These are phyloP conservation scores for Metschnikowia dekortorum DNA, from an alignment of 805 yeast genomes.

Conservation along the genomic window DNA sequence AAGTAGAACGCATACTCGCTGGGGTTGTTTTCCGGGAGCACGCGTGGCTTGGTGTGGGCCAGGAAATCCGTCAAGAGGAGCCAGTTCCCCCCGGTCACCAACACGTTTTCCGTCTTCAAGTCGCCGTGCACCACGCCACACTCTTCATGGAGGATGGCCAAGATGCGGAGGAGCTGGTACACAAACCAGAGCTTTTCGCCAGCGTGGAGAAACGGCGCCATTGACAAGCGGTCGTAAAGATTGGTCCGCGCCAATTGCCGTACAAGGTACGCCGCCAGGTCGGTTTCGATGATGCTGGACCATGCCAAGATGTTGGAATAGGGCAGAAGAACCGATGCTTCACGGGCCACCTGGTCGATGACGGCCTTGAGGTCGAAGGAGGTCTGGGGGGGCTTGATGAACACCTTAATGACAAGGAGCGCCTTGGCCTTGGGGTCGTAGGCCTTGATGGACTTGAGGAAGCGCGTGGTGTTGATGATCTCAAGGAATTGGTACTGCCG, in stretches of 20 bases:
- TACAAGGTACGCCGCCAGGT: slow-evolving; percentile 84
- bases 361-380: slow-evolving; percentile 22
- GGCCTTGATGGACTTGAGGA: slow-evolving; percentile 81
- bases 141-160: slow-evolving; percentile 58
- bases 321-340: slow-evolving; percentile 35
- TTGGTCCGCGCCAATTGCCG: slow-evolving; percentile 77
- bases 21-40: slow-evolving; percentile 88
- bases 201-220: slow-evolving; percentile 79
- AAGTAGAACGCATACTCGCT: slow-evolving; percentile 87
- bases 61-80: slow-evolving; percentile 78
- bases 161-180: slow-evolving; percentile 68
- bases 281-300: slow-evolving; percentile 74
- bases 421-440: slow-evolving; percentile 62
- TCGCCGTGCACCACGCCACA: slow-evolving; percentile 77
- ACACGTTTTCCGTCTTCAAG: slow-evolving; percentile 81
- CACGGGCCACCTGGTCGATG: slow-evolving; percentile 30
- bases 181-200: slow-evolving; percentile 82
- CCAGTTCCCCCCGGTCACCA: slow-evolving; percentile 91
- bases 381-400: slow-evolving; percentile 63
- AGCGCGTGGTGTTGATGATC: slow-evolving; percentile 74
- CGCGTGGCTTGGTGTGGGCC: slow-evolving; percentile 68
- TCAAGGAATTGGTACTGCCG: slow-evolving; percentile 70
- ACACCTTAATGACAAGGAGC: slow-evolving; percentile 66
- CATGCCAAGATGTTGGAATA: slow-evolving; percentile 65
- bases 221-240: slow-evolving; percentile 80